Conservation (phyloP, 176 grass and related monocot species). For the Bromus sterilis region DNA sequence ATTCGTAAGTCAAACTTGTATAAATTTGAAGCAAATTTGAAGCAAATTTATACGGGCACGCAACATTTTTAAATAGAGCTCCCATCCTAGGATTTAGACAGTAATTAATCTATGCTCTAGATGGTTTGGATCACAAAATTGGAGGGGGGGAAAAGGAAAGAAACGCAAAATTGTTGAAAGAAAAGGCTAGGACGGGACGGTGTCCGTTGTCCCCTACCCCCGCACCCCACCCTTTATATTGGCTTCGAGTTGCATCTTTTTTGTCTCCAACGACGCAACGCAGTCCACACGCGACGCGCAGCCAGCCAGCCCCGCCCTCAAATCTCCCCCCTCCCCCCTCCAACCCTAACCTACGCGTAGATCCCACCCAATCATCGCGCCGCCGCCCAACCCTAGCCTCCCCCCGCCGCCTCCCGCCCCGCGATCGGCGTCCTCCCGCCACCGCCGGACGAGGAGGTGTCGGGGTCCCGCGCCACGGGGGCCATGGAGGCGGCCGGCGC, state of each 20-base stretch:
- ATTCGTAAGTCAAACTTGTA: too few relatives aligned
- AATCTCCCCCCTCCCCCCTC: neutral
- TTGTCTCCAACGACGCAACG: neutral
- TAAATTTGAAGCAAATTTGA: too few relatives aligned
- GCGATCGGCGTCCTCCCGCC: neutral
- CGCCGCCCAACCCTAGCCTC: slow-evolving; percentile 6
- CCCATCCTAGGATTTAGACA: too few relatives aligned
- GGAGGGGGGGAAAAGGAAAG: neutral
- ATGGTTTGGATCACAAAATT: neutral
- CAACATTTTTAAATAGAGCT: too few relatives aligned
- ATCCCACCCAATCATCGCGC: slow-evolving; percentile 19
- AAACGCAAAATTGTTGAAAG: neutral
- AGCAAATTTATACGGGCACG: too few relatives aligned
- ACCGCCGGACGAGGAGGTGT: neutral
- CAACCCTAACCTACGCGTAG: slow-evolving; percentile 34
- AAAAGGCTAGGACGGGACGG: neutral
- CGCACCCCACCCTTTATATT: neutral
- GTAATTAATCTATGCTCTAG: too few relatives aligned
- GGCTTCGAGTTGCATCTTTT: neutral
- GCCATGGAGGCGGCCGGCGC: slow-evolving; percentile 44
- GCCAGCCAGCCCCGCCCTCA: slow-evolving; percentile 11
- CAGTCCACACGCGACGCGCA: neutral
- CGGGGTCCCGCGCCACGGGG: neutral
- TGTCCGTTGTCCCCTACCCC: neutral
- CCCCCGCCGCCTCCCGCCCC: neutral